phyloP scores from a whole-genome alignment of 257 asterid genomes.

The Phtheirospermum japonicum region DNA sequence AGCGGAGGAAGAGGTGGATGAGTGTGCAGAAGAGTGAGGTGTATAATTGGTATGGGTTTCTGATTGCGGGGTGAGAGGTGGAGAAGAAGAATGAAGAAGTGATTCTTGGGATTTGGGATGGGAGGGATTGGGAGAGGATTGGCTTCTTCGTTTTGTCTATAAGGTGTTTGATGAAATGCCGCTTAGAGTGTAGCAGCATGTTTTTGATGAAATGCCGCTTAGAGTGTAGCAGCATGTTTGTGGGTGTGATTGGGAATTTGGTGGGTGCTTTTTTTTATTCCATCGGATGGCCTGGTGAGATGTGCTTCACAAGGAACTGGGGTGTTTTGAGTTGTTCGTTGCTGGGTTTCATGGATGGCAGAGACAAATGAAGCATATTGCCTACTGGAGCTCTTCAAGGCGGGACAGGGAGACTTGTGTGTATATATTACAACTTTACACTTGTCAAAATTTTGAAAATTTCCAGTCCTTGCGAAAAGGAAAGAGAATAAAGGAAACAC shows the following conservation, averaged over 20 bases:
- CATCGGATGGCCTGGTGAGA: conserved; percentile 2
- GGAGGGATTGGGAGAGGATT: neutral
- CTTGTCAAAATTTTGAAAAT: too few species aligned
- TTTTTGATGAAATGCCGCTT: conserved; percentile 50
- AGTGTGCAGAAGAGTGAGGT: conserved; percentile 76
- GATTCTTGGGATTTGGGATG: neutral
- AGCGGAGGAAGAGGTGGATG: conserved; percentile 80
- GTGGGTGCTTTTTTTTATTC: conserved; percentile 4
- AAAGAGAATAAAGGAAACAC: too few species aligned
- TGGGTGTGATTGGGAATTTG: conserved; percentile 1
- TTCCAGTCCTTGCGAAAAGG: too few species aligned
- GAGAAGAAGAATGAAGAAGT: conserved; percentile 25
- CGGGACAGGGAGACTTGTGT: too few species aligned
- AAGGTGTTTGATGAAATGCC: conserved; percentile 52
- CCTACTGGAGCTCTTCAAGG: too few species aligned
- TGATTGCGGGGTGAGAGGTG: conserved; percentile 27
- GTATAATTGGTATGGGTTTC: conserved; percentile 35
- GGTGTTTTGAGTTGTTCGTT: neutral
- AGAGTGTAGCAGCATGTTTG: conserved; percentile 29
- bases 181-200: conserved; percentile 31
- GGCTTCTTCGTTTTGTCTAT: conserved; percentile 21
- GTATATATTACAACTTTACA: too few species aligned
- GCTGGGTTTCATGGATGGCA: conserved; percentile 19
- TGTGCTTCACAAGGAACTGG: conserved; percentile 28
- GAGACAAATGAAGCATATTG: too few species aligned